These are phyloP conservation scores for Lomentospora prolificans DNA, from an alignment of 2,329 filamentous ascomycete species.

Conservation along the genomic window DNA sequence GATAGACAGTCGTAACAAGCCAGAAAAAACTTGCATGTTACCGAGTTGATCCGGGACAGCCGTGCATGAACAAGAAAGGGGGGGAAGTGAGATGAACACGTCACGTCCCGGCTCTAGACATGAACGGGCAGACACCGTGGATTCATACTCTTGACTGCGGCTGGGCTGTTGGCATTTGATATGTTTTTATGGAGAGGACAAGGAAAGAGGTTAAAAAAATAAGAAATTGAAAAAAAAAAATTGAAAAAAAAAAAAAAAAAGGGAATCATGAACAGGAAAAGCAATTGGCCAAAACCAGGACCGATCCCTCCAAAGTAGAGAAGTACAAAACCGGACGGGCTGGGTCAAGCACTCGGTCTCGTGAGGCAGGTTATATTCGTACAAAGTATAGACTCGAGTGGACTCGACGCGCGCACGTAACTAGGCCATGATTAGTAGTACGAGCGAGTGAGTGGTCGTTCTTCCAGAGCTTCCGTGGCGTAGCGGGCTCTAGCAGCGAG, in stretches of 20 bases:
- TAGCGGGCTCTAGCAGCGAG: neutral
- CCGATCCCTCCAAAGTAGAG: neutral
- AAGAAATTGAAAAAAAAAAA: conserved; percentile 1
- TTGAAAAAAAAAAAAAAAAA: neutral
- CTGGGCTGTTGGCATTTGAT: no score
- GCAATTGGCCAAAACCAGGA: neutral
- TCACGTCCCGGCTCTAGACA: neutral
- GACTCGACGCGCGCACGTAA: neutral
- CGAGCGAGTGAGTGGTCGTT: neutral
- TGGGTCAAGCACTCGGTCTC: neutral
- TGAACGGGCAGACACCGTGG: neutral
- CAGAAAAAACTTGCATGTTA: no score
- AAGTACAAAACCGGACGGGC: neutral
- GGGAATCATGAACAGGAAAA: neutral
- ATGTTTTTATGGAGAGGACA: no score
- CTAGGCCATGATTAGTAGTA: neutral
- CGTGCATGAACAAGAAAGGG: neutral
- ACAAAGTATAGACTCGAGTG: neutral
- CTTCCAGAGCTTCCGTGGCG: neutral
- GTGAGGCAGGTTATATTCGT: neutral
- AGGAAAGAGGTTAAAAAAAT: no score
- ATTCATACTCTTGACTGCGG: no score
- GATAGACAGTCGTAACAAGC: no score
- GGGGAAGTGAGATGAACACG: neutral
- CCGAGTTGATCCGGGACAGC: neutral